phyloP scores from a whole-genome alignment of 805 yeast species.

The Wickerhamiella nectarea region DNA sequence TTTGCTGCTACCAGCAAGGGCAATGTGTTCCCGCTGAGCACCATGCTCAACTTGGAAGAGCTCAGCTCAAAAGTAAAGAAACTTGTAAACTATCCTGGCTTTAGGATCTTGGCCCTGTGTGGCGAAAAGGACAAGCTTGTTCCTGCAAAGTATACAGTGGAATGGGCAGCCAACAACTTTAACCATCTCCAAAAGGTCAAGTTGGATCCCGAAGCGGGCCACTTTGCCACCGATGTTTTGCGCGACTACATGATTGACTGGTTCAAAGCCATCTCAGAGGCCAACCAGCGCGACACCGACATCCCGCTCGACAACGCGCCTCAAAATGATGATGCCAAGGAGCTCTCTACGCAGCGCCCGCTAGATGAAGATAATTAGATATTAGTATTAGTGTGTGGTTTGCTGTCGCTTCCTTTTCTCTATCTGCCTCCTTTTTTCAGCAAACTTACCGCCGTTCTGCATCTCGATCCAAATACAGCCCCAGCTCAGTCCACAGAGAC shows the following conservation, averaged over 20 bases:
- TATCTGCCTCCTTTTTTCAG: neutral
- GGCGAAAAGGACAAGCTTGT: slow-evolving; percentile 29
- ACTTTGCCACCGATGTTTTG: slow-evolving; percentile 23
- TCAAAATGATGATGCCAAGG: neutral
- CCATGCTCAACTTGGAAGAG: slow-evolving; percentile 9
- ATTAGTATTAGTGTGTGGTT: too few relatives aligned
- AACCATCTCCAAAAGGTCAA: slow-evolving; percentile 17
- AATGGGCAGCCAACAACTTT: slow-evolving; percentile 21
- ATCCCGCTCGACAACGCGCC: neutral
- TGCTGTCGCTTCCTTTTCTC: too few relatives aligned
- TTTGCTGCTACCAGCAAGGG: slow-evolving; percentile 3
- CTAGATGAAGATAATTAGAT: slow-evolving; percentile 6
- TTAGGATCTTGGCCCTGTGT: slow-evolving; percentile 23
- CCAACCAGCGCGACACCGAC: neutral
- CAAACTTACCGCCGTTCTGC: slow-evolving; percentile 1
- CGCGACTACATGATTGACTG: slow-evolving; percentile 21
- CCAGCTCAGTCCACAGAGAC: slow-evolving; percentile 19
- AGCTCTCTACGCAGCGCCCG: slow-evolving; percentile 1
- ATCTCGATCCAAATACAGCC: slow-evolving; percentile 11
- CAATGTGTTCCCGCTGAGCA: slow-evolving; percentile 1
- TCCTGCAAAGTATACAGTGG: slow-evolving; percentile 24
- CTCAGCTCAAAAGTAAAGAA: neutral
- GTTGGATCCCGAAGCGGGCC: slow-evolving; percentile 24
- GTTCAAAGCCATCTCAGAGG: slow-evolving; percentile 10
- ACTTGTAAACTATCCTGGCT: slow-evolving; percentile 1